Percentiles rank a stretch among this genome's conserved stretches.
Conservation (phyloP, 805 yeast genomes). For the Wickerhamomyces chaumierensis region DNA sequence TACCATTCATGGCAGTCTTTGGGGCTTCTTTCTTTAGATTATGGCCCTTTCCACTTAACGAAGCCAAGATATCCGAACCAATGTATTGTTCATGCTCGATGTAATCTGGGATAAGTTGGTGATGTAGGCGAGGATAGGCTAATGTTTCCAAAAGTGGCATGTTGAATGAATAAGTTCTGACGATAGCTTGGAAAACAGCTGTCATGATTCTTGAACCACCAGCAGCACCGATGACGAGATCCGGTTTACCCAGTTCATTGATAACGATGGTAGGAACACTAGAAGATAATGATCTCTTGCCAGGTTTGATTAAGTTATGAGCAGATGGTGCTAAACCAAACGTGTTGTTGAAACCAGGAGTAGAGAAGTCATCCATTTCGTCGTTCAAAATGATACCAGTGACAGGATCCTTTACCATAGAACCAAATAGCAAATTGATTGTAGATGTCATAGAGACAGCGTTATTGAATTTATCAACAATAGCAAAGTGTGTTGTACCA, state of each 20-base stretch:
- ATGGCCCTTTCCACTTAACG: constrained; percentile 38
- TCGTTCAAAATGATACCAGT: constrained; percentile 82
- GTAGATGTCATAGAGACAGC: constrained; percentile 88
- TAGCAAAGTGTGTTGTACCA: constrained; percentile 83
- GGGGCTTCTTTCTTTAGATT: constrained; percentile 29
- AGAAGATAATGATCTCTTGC: constrained; percentile 76
- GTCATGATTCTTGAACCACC: constrained; percentile 89
- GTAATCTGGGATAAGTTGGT: constrained; percentile 72
- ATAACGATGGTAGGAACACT: constrained; percentile 66
- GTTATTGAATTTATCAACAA: constrained; percentile 63
- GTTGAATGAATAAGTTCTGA: constrained; percentile 49
- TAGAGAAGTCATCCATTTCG: constrained; percentile 92
- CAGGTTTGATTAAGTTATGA: constrained; percentile 66
- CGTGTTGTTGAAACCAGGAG: constrained; percentile 57
- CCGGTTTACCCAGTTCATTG: constrained; percentile 36
- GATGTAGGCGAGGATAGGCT: constrained; percentile 78
- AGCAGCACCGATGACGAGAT: constrained; percentile 78
- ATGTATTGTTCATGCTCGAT: constrained; percentile 49
- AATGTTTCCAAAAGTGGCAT: constrained; percentile 55
- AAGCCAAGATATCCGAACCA: constrained; percentile 27
- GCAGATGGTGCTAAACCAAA: constrained; percentile 75
- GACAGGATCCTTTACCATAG: constrained; percentile 62
- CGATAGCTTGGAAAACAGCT: constrained; percentile 70
- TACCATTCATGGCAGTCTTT: constrained; percentile 48
- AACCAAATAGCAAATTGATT: constrained; percentile 74